Evolutionary conservation across 768 basidiomycete genomes (phyloP).

Genomic region (Pisolithus sp.): DNA sequence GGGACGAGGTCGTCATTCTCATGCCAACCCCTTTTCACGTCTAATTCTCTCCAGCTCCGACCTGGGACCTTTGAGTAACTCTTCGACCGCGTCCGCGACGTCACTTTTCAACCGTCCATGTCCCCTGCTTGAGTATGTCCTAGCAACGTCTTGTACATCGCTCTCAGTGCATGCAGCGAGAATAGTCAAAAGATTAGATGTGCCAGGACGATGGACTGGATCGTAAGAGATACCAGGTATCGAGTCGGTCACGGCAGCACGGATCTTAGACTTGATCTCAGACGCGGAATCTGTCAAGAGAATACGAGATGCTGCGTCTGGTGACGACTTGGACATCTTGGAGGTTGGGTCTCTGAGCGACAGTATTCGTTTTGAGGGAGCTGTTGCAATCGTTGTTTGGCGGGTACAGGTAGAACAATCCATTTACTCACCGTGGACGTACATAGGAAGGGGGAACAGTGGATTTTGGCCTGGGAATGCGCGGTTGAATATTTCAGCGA

Average conservation of each 20-base stretch:
- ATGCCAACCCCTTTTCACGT: slow-evolving; percentile 35
- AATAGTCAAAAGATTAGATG: slow-evolving; percentile 76
- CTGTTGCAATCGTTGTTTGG: slow-evolving; percentile 32
- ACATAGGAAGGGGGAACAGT: slow-evolving; percentile 68
- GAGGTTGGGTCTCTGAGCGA: slow-evolving; percentile 78
- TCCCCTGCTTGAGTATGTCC: slow-evolving; percentile 46
- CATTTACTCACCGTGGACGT: slow-evolving; percentile 60
- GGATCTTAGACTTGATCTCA: slow-evolving; percentile 65
- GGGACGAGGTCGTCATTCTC: no score
- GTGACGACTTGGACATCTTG: slow-evolving; percentile 96
- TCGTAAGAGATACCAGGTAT: slow-evolving; percentile 71
- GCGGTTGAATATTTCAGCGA: slow-evolving; percentile 79
- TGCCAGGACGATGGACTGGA: slow-evolving; percentile 71
- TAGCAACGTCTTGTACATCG: slow-evolving; percentile 39
- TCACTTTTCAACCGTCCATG: slow-evolving; percentile 69
- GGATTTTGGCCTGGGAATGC: slow-evolving; percentile 41
- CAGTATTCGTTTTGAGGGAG: slow-evolving; percentile 73
- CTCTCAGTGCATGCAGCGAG: slow-evolving; percentile 65
- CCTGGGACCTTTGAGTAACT: slow-evolving; percentile 58
- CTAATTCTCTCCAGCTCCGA: slow-evolving; percentile 61
- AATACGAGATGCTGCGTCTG: slow-evolving; percentile 73
- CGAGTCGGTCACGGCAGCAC: slow-evolving; percentile 82
- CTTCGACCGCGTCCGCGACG: slow-evolving; percentile 68
- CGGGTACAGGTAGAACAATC: neutral
- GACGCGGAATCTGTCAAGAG: slow-evolving; percentile 68